Conservation (phyloP, 1,284 basidiomycete genomes). For the Ganoderma sinense region DNA sequence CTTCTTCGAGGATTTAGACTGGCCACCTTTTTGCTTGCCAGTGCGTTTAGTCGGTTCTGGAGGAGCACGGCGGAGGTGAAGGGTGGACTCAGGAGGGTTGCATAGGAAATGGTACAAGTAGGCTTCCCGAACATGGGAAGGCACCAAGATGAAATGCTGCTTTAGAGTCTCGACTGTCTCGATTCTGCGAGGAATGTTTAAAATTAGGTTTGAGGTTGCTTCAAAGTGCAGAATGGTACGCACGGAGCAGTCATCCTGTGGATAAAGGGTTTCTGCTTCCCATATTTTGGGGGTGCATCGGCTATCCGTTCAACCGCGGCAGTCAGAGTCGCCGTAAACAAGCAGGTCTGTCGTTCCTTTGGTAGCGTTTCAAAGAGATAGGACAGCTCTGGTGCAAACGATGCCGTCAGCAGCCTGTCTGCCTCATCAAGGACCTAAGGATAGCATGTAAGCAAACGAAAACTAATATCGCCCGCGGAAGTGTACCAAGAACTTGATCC, state of each 20-base stretch:
- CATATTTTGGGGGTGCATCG: constrained; percentile 75
- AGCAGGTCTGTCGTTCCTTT: constrained; percentile 89
- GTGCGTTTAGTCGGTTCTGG: constrained; percentile 53
- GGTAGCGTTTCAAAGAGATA: constrained; percentile 86
- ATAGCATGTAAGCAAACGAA: background rate
- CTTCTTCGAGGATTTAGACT: constrained; percentile 44
- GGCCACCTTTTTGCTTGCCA: constrained; percentile 24
- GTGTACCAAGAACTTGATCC: constrained; percentile 87
- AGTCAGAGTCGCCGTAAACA: constrained; percentile 97
- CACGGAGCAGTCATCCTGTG: constrained; percentile 84
- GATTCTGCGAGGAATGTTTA: constrained; percentile 55
- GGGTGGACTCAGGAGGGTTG: constrained; percentile 84
- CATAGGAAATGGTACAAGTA: constrained; percentile 93
- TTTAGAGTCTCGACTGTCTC: constrained; percentile 88
- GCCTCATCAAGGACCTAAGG: constrained; percentile 93
- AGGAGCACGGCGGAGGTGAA: constrained; percentile 67
- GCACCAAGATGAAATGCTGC: constrained; percentile 93
- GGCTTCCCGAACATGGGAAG: constrained; percentile 93
- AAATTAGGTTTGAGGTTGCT: constrained; percentile 7
- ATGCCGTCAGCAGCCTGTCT: constrained; percentile 90
- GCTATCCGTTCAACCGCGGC: constrained; percentile 87
- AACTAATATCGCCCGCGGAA: background rate
- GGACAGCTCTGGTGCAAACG: constrained; percentile 89
- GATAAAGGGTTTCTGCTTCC: constrained; percentile 89
- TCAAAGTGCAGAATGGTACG: constrained; percentile 38